These are phyloP conservation scores for Cercospora citrullina DNA, from an alignment of 2,329 filamentous ascomycete species.

Conservation along the genomic window DNA sequence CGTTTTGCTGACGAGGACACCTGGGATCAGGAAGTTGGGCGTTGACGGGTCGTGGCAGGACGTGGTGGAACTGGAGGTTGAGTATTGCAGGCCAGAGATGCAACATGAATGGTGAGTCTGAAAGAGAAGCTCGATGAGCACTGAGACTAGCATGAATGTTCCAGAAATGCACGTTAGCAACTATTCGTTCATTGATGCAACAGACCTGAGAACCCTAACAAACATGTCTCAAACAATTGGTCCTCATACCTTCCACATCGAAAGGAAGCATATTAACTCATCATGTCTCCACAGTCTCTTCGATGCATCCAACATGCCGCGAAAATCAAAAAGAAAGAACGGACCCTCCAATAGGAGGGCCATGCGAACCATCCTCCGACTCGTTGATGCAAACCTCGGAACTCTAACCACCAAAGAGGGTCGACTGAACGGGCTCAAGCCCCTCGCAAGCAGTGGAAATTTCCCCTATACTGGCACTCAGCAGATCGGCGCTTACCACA, in stretches of 20 bases:
- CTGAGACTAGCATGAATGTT: neutral
- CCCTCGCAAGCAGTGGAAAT: neutral
- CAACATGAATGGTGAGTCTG: neutral
- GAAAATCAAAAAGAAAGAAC: neutral
- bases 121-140: too few relatives aligned
- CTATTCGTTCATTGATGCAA: conserved; percentile 1
- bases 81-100: neutral
- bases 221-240: conserved; percentile 7
- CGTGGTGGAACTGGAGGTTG: neutral
- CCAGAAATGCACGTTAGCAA: neutral
- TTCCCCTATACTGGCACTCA: conserved; percentile 1
- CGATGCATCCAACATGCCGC: neutral
- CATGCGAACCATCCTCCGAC: neutral
- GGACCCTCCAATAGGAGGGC: neutral
- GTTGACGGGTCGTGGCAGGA: neutral
- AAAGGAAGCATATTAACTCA: neutral
- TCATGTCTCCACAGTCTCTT: neutral
- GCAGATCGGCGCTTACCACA: neutral
- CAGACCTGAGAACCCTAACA: neutral
- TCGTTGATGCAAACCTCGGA: neutral
- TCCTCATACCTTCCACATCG: neutral
- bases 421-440: neutral
- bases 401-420: neutral
- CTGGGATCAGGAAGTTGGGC: neutral
- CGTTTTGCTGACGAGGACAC: neutral